phyloP scores from a whole-genome alignment of 176 grass and related monocot genomes.

The Ensete ventricosum region DNA sequence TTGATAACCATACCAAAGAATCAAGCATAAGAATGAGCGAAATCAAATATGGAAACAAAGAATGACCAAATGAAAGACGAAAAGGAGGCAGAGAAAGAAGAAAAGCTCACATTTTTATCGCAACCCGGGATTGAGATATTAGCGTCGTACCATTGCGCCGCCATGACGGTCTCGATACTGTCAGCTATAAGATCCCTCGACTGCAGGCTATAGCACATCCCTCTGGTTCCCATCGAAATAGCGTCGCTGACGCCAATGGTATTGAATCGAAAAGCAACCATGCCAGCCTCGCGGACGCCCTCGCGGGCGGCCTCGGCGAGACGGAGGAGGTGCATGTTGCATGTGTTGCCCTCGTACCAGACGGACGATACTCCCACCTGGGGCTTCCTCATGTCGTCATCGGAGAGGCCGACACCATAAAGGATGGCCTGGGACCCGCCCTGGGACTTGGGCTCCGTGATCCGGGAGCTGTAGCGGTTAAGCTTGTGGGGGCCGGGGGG shows the following conservation, averaged over 20 bases:
- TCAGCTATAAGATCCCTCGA: constrained; percentile 93
- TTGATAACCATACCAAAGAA: too few species aligned
- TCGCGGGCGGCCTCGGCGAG: constrained; percentile 77
- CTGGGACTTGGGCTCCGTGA: constrained; percentile 96
- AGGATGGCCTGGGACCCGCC: constrained; percentile 91
- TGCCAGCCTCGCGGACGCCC: constrained; percentile 68
- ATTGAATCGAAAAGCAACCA: constrained; percentile 89
- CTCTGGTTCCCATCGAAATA: constrained; percentile 88
- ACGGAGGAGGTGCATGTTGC: constrained; percentile 91
- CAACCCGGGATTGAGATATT: constrained; percentile 96
- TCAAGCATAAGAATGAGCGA: neutral
- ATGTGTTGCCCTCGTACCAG: constrained; percentile 98
- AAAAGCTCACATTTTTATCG: constrained; percentile 79
- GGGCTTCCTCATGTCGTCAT: constrained; percentile 76
- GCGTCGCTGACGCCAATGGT: constrained; percentile 96
- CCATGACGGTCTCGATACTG: constrained; percentile 99
- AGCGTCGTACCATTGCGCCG: constrained; percentile 88
- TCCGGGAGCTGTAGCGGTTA: constrained; percentile 83
- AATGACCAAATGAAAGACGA: neutral
- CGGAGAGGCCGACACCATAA: constrained; percentile 88
- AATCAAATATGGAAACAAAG: neutral
- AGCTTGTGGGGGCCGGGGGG: constrained; percentile 31
- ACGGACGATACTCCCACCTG: constrained; percentile 93
- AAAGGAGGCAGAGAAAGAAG: neutral
- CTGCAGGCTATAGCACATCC: constrained; percentile 97